These are phyloP conservation scores for Botrytis elliptica DNA, from an alignment of 2,329 filamentous ascomycete genomes.

Conservation along the genomic window DNA sequence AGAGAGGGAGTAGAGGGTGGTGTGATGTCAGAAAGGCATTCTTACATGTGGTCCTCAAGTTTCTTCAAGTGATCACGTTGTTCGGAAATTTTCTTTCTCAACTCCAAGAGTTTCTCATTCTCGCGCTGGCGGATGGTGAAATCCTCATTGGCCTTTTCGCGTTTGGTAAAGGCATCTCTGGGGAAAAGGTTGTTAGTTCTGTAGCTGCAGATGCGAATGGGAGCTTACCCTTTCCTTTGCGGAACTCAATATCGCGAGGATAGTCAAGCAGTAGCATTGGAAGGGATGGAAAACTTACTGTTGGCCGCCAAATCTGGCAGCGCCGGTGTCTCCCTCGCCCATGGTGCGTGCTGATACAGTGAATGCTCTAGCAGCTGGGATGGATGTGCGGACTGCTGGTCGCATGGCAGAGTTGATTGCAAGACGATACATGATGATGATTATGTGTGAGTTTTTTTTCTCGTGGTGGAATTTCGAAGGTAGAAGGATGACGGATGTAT, in stretches of 20 bases:
- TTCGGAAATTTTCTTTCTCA: conserved; percentile 70
- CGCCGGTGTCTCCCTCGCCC: conserved; percentile 60
- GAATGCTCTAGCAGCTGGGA: conserved; percentile 51
- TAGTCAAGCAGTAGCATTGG: background rate
- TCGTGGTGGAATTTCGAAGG: background rate
- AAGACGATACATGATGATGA: conserved; percentile 62
- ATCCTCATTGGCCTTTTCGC: conserved; percentile 66
- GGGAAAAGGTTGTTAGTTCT: conserved; percentile 27
- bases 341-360: conserved; percentile 47
- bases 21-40: conserved; percentile 26
- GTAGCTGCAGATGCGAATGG: background rate
- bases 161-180: conserved; percentile 89
- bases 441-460: conserved; percentile 16
- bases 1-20: background rate
- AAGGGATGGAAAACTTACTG: conserved; percentile 27
- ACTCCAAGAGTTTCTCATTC: conserved; percentile 58
- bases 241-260: conserved; percentile 7
- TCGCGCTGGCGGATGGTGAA: conserved; percentile 23
- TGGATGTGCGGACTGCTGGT: conserved; percentile 45
- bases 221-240: conserved; percentile 6
- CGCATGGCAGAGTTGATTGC: conserved; percentile 53
- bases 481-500: conserved; percentile 18
- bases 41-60: conserved; percentile 83
- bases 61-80: conserved; percentile 83
- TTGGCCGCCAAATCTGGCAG: conserved; percentile 29